These are phyloP conservation scores for Aspergillus costaricaensis DNA, from an alignment of 2,329 filamentous ascomycete species.

Conservation along the genomic window DNA sequence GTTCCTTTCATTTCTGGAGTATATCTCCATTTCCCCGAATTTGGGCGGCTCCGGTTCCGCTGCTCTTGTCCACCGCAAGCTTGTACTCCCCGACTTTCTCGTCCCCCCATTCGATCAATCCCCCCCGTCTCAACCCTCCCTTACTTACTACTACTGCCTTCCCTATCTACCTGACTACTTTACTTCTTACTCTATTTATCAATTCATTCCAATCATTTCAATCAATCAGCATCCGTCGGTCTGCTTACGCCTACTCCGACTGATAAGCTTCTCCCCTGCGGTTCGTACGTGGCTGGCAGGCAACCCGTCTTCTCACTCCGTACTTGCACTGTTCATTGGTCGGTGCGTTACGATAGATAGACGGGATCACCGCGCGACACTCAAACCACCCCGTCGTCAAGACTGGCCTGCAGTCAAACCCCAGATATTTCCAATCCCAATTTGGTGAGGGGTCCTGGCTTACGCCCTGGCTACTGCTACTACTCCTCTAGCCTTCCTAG, in stretches of 20 bases:
- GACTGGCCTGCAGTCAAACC: conserved; percentile 2
- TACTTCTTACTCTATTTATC: not conserved
- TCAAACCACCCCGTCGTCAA: not conserved
- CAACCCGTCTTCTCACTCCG: not conserved
- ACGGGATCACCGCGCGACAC: conserved; percentile 14
- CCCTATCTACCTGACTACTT: not conserved
- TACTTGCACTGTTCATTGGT: conserved; percentile 16
- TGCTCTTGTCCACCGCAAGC: conserved; percentile 2
- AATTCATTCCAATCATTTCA: not conserved
- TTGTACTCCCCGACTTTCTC: conserved; percentile 17
- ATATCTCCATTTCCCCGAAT: conserved; percentile 1
- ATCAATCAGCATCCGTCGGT: not conserved
- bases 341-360: conserved; percentile 14
- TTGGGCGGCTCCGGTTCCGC: conserved; percentile 21
- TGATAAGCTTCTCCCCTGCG: conserved; percentile 31
- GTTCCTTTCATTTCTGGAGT: not conserved
- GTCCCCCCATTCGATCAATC: too few relatives aligned
- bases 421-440: conserved; percentile 12
- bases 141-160: not conserved
- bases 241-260: conserved; percentile 3
- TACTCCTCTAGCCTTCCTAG: too few relatives aligned
- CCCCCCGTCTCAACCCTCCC: too few relatives aligned
- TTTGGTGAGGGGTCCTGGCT: not conserved
- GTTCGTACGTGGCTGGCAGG: conserved; percentile 22
- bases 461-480: too few relatives aligned